Percentiles rank a stretch among this genome's conserved stretches.
phyloP scores from a whole-genome alignment of 345 rosid genomes.

The Heritiera littoralis region DNA sequence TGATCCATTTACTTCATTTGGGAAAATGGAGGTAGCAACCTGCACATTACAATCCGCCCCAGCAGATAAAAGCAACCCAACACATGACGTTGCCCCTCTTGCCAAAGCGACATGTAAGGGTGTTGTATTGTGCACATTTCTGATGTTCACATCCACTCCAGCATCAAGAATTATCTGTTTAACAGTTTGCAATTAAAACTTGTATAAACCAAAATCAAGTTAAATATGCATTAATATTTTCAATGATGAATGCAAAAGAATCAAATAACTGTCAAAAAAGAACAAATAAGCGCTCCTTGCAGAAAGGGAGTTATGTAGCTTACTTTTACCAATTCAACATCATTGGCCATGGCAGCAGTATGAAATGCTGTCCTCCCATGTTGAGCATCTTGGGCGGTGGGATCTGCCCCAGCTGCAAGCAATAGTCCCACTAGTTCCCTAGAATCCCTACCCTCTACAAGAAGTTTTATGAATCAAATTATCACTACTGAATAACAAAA shows the following conservation, averaged over 20 bases:
- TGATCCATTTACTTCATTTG: background rate
- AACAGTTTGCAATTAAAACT: constrained; percentile 24
- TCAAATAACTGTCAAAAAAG: constrained; percentile 7
- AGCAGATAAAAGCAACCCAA: constrained; percentile 77
- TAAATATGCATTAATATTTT: background rate
- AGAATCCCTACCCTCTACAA: constrained; percentile 96
- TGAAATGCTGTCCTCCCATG: constrained; percentile 91
- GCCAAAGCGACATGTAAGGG: constrained; percentile 96
- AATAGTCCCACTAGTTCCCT: constrained; percentile 73
- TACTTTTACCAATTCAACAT: constrained; percentile 86
- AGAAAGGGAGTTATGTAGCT: constrained; percentile 22
- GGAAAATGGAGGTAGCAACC: constrained; percentile 45
- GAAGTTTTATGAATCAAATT: constrained; percentile 21
- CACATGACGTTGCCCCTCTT: constrained; percentile 89
- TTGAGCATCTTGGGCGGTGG: constrained; percentile 81
- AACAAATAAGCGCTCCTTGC: background rate
- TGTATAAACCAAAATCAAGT: constrained; percentile 20
- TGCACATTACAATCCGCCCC: constrained; percentile 89
- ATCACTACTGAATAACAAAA: constrained; percentile 10
- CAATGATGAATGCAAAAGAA: background rate
- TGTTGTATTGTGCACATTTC: constrained; percentile 79
- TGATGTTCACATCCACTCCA: constrained; percentile 91
- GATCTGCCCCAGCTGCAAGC: constrained; percentile 95
- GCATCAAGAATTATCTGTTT: constrained; percentile 85
- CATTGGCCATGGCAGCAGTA: constrained; percentile 90